A percentile compares a stretch with the other conserved stretches of the same genome.
Evolutionary conservation across 208 protist genomes (phyloP).

Genomic region (Herpetomonas muscarum): DNA sequence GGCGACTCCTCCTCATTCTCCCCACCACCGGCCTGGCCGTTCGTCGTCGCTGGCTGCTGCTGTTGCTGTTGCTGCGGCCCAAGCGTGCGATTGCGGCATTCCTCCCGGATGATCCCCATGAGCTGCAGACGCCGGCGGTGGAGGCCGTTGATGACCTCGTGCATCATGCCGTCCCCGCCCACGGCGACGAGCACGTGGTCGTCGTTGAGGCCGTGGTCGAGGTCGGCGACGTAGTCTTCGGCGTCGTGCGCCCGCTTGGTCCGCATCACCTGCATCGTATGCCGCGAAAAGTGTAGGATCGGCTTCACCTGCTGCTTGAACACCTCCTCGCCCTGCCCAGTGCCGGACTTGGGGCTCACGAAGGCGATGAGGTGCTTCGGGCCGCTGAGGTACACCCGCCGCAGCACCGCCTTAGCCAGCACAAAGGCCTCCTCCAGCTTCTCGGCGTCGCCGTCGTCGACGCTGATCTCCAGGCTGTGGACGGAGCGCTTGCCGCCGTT

Average conservation of each 20-base stretch:
- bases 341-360: slow-evolving; percentile 73
- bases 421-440: slow-evolving; percentile 12
- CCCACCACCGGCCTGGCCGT: neutral
- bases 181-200: slow-evolving; percentile 55
- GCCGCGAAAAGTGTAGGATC: slow-evolving; percentile 67
- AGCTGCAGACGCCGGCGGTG: slow-evolving; percentile 49
- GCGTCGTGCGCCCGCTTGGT: slow-evolving; percentile 68
- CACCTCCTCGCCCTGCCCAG: slow-evolving; percentile 52
- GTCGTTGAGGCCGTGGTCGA: slow-evolving; percentile 38
- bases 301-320: slow-evolving; percentile 50
- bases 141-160: slow-evolving; percentile 81
- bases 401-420: slow-evolving; percentile 30
- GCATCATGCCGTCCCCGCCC: slow-evolving; percentile 81
- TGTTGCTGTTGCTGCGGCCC: neutral
- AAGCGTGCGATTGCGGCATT: neutral
- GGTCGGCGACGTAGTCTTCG: slow-evolving; percentile 78
- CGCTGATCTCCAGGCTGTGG: slow-evolving; percentile 48
- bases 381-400: slow-evolving; percentile 45
- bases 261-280: slow-evolving; percentile 44
- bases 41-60: neutral
- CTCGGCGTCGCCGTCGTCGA: slow-evolving; percentile 15
- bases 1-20: neutral
- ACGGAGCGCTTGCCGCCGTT: slow-evolving; percentile 24
- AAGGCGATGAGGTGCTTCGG: slow-evolving; percentile 63
- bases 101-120: slow-evolving; percentile 23